These are phyloP conservation scores for Pythium brachiatum DNA, from an alignment of 352 stramenopile species.

Conservation along the genomic window DNA sequence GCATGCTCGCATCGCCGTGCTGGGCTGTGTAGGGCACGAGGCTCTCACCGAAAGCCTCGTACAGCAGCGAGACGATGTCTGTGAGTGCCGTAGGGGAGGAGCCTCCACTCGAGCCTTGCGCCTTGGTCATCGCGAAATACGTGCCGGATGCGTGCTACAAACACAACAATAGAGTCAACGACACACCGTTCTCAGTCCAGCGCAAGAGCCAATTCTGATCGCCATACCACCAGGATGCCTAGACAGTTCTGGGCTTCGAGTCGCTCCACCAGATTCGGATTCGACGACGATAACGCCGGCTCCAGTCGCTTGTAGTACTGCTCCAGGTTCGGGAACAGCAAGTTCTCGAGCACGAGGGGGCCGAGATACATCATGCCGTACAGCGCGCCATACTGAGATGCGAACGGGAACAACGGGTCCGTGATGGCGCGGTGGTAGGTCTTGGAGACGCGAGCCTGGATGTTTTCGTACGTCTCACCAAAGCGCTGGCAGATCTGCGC, in stretches of 20 bases:
- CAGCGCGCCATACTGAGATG: conserved; percentile 92
- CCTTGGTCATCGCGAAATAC: conserved; percentile 75
- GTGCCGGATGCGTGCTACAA: conserved; percentile 70
- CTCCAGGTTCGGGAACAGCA: conserved; percentile 89
- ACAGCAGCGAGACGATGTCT: conserved; percentile 56
- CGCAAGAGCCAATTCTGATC: no score
- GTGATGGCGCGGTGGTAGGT: conserved; percentile 88
- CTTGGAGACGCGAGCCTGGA: conserved; percentile 91
- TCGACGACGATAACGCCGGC: conserved; percentile 66
- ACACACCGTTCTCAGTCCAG: not conserved
- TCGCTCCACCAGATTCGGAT: conserved; percentile 75
- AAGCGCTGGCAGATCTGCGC: conserved; percentile 83
- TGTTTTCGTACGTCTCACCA: conserved; percentile 90
- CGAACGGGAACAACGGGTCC: conserved; percentile 70
- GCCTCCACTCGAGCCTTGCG: conserved; percentile 15
- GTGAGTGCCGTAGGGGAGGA: conserved; percentile 34
- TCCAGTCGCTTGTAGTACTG: conserved; percentile 88
- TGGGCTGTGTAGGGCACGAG: conserved; percentile 74
- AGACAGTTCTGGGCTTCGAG: conserved; percentile 85
- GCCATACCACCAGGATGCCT: conserved; percentile 79
- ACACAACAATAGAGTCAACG: conserved; percentile 1
- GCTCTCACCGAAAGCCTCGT: conserved; percentile 78
- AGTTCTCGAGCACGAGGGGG: conserved; percentile 89
- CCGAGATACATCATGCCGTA: conserved; percentile 84
- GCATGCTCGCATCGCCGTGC: conserved; percentile 11